Conservation (phyloP, 768 basidiomycete genomes). For the Sistotremastrum suecicum region DNA sequence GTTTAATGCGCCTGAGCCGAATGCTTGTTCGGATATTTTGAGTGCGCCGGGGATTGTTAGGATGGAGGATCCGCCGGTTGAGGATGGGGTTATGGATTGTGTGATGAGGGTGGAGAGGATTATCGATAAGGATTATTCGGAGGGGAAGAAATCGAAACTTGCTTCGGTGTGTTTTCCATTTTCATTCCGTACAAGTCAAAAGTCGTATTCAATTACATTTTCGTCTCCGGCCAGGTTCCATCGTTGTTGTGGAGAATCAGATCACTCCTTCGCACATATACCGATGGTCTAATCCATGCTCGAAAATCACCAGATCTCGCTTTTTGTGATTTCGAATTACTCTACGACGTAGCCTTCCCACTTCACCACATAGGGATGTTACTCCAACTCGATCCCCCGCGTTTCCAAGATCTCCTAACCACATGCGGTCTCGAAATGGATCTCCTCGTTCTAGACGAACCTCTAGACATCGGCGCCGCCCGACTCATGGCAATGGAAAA, state of each 20-base stretch:
- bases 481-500: slow-evolving; percentile 9
- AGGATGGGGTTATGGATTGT: no score
- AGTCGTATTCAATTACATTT: no score
- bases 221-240: slow-evolving; percentile 7
- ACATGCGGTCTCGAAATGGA: slow-evolving; percentile 12
- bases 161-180: no score
- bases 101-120: no score
- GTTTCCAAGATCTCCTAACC: slow-evolving; percentile 11
- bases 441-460: slow-evolving; percentile 14
- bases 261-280: slow-evolving; percentile 15
- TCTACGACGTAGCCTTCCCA: slow-evolving; percentile 12
- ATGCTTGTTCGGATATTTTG: no score
- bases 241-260: slow-evolving; percentile 13
- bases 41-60: no score
- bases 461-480: slow-evolving; percentile 14
- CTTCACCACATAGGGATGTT: slow-evolving; percentile 15
- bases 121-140: no score
- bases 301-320: slow-evolving; percentile 10
- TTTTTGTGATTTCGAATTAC: slow-evolving; percentile 15
- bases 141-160: no score
- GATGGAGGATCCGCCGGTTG: no score
- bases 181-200: no score
- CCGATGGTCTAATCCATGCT: slow-evolving; percentile 8
- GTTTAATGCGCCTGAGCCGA: no score
- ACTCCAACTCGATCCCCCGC: slow-evolving; percentile 12